Conservation (phyloP, 257 asterid species). For the Paraleonurus japonicus region DNA sequence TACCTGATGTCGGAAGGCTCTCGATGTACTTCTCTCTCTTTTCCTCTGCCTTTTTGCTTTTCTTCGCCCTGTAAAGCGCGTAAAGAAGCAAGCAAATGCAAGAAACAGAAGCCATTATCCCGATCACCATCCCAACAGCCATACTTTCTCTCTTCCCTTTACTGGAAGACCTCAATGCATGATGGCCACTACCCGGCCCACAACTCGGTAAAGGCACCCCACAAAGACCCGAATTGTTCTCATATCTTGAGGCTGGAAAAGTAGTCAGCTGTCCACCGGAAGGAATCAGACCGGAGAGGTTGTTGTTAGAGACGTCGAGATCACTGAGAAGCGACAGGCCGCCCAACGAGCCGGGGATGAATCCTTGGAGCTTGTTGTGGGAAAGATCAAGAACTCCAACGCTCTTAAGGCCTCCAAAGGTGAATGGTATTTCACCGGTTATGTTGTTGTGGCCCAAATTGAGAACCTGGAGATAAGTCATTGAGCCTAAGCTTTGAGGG, state of each 20-base stretch:
- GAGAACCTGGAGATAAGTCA: slow-evolving; percentile 71
- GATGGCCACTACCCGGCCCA: slow-evolving; percentile 34
- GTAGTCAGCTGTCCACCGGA: slow-evolving; percentile 87
- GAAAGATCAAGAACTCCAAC: slow-evolving; percentile 88
- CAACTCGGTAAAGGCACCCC: slow-evolving; percentile 83
- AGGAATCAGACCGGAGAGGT: slow-evolving; percentile 70
- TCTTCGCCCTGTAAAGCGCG: slow-evolving; percentile 56
- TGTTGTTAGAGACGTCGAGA: slow-evolving; percentile 88
- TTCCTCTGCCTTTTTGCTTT: slow-evolving; percentile 47
- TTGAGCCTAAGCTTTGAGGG: slow-evolving; percentile 66
- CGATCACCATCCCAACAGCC: slow-evolving; percentile 74
- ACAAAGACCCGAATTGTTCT: slow-evolving; percentile 81
- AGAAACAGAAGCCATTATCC: slow-evolving; percentile 57
- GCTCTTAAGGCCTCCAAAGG: slow-evolving; percentile 67
- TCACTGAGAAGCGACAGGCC: slow-evolving; percentile 81
- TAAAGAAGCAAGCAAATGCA: slow-evolving; percentile 52
- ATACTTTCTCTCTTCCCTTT: slow-evolving; percentile 44
- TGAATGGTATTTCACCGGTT: slow-evolving; percentile 65
- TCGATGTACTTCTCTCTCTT: slow-evolving; percentile 77
- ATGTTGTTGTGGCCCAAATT: slow-evolving; percentile 80
- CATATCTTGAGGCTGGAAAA: slow-evolving; percentile 74
- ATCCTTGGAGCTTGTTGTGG: slow-evolving; percentile 66
- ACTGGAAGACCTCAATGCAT: slow-evolving; percentile 17
- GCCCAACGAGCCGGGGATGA: slow-evolving; percentile 71
- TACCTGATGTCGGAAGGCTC: slow-evolving; percentile 88